A percentile compares a stretch with the other conserved stretches of the same genome.
These are phyloP conservation scores for Komagataella phaffii DNA, from an alignment of 805 yeast species.

Conservation along the genomic window DNA sequence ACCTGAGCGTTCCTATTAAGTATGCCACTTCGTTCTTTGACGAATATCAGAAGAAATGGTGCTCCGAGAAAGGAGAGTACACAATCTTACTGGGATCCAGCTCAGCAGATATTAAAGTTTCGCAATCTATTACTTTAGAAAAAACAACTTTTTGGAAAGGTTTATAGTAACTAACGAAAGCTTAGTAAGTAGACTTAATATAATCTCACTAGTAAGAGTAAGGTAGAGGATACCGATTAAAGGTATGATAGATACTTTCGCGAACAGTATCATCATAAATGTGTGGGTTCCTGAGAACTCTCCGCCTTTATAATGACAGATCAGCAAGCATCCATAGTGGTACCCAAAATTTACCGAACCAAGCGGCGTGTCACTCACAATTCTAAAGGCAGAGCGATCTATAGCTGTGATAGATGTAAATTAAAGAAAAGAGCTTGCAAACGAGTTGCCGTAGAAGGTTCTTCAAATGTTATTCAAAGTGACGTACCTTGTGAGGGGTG, in stretches of 20 bases:
- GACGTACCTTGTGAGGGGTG: slow-evolving; percentile 23
- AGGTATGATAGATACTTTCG: background rate
- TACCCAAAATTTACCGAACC: background rate
- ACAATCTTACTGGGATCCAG: slow-evolving; percentile 27
- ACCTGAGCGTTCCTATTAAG: slow-evolving; percentile 25
- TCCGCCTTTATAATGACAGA: background rate
- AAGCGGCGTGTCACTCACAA: background rate
- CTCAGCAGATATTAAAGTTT: background rate
- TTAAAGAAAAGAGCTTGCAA: slow-evolving; percentile 27
- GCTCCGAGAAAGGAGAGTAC: slow-evolving; percentile 36
- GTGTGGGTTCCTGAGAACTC: background rate
- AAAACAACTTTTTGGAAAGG: slow-evolving; percentile 1
- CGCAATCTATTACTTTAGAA: background rate
- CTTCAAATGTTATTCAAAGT: slow-evolving; percentile 13
- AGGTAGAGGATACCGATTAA: no score
- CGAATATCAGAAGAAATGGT: slow-evolving; percentile 34
- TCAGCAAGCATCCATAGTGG: background rate
- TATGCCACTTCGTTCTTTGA: slow-evolving; percentile 45
- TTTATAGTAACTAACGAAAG: background rate
- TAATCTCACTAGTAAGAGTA: background rate
- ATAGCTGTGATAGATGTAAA: slow-evolving; percentile 33
- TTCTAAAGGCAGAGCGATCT: slow-evolving; percentile 21
- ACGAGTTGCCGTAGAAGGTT: slow-evolving; percentile 16
- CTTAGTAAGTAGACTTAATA: background rate
- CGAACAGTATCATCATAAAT: background rate